Evolutionary conservation across 2,329 filamentous ascomycete genomes (phyloP), one percentile per base, ranked within the genome.

Genomic region (Fusarium armeniacum): DNA sequence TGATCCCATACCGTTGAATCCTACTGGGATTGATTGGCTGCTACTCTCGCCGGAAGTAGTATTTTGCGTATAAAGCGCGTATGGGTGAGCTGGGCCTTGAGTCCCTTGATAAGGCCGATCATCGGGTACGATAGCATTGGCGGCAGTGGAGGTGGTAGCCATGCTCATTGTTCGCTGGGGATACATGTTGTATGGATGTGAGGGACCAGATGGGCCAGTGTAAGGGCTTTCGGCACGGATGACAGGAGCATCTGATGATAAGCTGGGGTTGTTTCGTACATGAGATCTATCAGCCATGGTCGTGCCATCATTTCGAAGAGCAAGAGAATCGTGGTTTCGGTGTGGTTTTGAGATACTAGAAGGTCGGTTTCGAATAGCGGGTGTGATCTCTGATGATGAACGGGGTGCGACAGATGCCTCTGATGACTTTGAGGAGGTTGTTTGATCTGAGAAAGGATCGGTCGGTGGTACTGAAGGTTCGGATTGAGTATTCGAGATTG

Each of bases 121-220:
- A 40, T 73, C 67, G 7, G 72, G 66, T 18, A 79, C 75, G 3
- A 73, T 67, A 45, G 87, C 83, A 43, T 59, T 60, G n/a, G 92
- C 86, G 45, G 87, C 82, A 15, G 92, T 94, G 10, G 91, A 90
- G 16, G 89, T 87, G 22, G 93, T 93, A n/a, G 89, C 87, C 38
- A 91, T 82, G 75, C 93, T 94, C 26, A 91, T 86, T 58, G 81
- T 81, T 54, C 89, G 87, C 76, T 97, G 93, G 9, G 91, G 88
- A 78, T 97, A 97, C 88, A 95, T 91, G 72, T 88, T 88, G 77
- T 97, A 97, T 0, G 93, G 92, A 78, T 96, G 92, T 55, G 92
- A 96, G 20, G 93, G 93, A 4, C 90, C 91, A 5, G 87, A 89
- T 2, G 89, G 87, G 9, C 90, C 91, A 18, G 87, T 86, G 70